Evolutionary conservation across 1,139 yeast species (phyloP).

Genomic region (Blastobotrys persicus): DNA sequence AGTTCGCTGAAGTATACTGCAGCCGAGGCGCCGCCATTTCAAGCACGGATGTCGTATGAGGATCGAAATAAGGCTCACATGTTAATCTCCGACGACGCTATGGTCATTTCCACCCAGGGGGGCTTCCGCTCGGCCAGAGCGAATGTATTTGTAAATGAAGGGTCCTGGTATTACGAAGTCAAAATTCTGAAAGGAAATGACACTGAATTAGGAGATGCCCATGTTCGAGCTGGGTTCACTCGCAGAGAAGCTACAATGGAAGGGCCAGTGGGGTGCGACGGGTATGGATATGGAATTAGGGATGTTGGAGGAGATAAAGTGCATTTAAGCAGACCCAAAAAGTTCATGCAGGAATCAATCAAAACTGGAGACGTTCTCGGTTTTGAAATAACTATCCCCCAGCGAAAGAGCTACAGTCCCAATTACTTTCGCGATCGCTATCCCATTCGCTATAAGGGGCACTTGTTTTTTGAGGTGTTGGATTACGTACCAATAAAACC

Average conservation of each 20-base stretch:
- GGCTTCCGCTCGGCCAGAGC: conserved; percentile 86
- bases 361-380: conserved; percentile 82
- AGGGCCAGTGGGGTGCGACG: conserved; percentile 95
- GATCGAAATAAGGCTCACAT: conserved; percentile 67
- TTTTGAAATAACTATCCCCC: conserved; percentile 69
- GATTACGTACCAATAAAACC: conserved; percentile 77
- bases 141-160: conserved; percentile 75
- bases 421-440: conserved; percentile 63
- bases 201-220: conserved; percentile 39
- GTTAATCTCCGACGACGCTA: conserved; percentile 39
- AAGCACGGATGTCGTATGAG: conserved; percentile 61
- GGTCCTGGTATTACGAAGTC: conserved; percentile 77
- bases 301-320: conserved; percentile 78
- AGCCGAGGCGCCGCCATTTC: conserved; percentile 69
- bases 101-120: conserved; percentile 49
- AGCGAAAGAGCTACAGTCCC: conserved; percentile 16
- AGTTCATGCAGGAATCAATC: conserved; percentile 55
- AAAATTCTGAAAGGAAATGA: conserved; percentile 47
- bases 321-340: conserved; percentile 67
- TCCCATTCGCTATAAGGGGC: conserved; percentile 79
- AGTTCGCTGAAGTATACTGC: conserved; percentile 64
- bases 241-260: conserved; percentile 86
- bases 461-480: conserved; percentile 77
- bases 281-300: conserved; percentile 87
- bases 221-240: conserved; percentile 79